A percentile compares a stretch with the other conserved stretches of the same genome.
Conservation (phyloP, 768 basidiomycete species). For the Boletus reticuloceps region DNA sequence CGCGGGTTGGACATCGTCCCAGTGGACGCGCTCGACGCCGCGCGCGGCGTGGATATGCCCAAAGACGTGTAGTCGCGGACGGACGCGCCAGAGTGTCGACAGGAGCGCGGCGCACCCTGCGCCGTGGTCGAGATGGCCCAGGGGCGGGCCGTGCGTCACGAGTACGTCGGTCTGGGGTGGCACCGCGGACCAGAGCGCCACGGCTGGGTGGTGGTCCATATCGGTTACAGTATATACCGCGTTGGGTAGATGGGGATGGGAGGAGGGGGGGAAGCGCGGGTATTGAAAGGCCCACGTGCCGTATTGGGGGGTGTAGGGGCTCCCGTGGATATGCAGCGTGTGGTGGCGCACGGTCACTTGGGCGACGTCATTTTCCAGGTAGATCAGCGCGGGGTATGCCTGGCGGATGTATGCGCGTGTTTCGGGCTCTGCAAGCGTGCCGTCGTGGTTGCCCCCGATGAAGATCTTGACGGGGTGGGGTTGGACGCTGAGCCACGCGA, state of each 20-base stretch:
- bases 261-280: constrained; percentile 3
- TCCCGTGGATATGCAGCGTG: constrained; percentile 36
- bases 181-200: constrained; percentile 27
- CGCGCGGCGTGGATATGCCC: constrained; percentile 41
- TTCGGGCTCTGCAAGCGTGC: constrained; percentile 20
- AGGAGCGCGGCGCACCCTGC: constrained; percentile 36
- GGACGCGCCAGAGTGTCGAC: constrained; percentile 31
- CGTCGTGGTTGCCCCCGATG: constrained; percentile 47
- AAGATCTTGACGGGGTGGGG: constrained; percentile 41
- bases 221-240: neutral
- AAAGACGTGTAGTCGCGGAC: constrained; percentile 39
- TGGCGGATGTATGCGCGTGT: constrained; percentile 10
- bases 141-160: constrained; percentile 43
- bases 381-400: constrained; percentile 31
- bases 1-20: constrained; percentile 30
- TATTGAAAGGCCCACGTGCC: constrained; percentile 21
- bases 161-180: constrained; percentile 38
- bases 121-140: constrained; percentile 30
- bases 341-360: constrained; percentile 31
- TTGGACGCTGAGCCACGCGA: constrained; percentile 32
- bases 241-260: neutral
- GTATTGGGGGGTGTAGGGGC: constrained; percentile 38
- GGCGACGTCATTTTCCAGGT: constrained; percentile 36
- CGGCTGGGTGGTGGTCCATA: neutral
- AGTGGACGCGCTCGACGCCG: constrained; percentile 33